phyloP scores from a whole-genome alignment of 768 basidiomycete genomes.

The Rhodotorula diobovata region DNA sequence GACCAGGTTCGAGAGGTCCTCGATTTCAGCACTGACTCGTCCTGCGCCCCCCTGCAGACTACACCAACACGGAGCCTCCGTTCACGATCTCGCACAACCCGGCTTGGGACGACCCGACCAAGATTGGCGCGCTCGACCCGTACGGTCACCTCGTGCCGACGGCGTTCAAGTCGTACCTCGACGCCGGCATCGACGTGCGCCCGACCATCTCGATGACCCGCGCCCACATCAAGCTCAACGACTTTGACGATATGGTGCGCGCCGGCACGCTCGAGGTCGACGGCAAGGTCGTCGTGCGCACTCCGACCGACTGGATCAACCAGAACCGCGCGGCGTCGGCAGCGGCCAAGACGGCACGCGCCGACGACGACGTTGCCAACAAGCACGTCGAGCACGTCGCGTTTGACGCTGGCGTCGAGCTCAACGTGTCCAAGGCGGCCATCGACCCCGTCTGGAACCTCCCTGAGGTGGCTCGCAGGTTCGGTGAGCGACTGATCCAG shows the following conservation, averaged over 20 bases:
- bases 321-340: constrained; percentile 48
- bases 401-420: constrained; percentile 69
- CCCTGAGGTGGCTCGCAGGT: constrained; percentile 48
- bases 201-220: constrained; percentile 91
- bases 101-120: constrained; percentile 66
- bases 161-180: constrained; percentile 61
- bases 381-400: constrained; percentile 30
- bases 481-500: constrained; percentile 42
- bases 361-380: constrained; percentile 48
- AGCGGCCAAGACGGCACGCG: constrained; percentile 59
- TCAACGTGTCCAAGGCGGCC: constrained; percentile 83
- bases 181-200: constrained; percentile 70
- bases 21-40: not conserved
- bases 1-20: too few relatives aligned
- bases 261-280: constrained; percentile 71
- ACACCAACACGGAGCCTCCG: constrained; percentile 75
- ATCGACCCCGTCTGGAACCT: constrained; percentile 96
- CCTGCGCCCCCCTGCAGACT: constrained; percentile 59
- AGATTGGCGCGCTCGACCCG: constrained; percentile 90
- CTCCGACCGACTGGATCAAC: constrained; percentile 53
- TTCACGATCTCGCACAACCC: constrained; percentile 71
- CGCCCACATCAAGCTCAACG: constrained; percentile 87
- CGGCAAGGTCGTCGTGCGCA: constrained; percentile 73
- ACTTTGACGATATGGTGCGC: constrained; percentile 75
- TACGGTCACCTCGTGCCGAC: constrained; percentile 83